Evolutionary conservation across 1,284 basidiomycete species (phyloP).

Genomic region (Schizophyllum commune): DNA sequence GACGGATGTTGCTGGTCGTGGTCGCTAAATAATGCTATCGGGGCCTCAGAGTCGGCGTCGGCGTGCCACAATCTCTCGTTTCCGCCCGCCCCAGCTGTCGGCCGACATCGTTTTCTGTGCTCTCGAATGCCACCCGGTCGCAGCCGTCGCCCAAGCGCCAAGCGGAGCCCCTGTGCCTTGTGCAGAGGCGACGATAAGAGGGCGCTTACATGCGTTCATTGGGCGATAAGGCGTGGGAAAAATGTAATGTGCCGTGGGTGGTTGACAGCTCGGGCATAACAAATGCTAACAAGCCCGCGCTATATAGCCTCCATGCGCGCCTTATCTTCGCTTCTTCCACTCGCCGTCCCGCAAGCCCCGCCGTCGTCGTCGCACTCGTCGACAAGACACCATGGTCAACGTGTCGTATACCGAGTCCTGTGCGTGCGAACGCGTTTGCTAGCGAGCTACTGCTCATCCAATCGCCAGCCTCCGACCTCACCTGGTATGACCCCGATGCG

Average conservation of each 20-base stretch:
- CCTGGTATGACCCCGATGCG: constrained; percentile 26
- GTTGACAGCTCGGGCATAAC: not conserved
- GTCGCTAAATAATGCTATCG: not conserved
- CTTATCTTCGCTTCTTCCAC: not conserved
- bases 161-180: not conserved
- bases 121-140: not conserved
- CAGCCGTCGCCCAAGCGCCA: not conserved
- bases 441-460: not conserved
- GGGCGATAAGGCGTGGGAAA: not conserved
- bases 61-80: not conserved
- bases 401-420: not conserved
- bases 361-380: not conserved
- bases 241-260: not conserved
- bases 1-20: not conserved
- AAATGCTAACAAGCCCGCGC: not conserved
- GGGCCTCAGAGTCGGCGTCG: not conserved
- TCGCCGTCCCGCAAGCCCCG: not conserved
- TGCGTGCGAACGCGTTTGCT: not conserved
- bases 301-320: not conserved
- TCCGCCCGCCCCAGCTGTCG: not conserved
- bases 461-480: constrained; percentile 30
- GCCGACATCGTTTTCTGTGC: not conserved
- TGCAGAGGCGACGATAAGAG: not conserved
- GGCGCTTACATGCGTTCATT: not conserved
- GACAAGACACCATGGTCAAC: not conserved